Evolutionary conservation across 352 stramenopile species (phyloP).

Genomic region (Peronospora belbahrii): DNA sequence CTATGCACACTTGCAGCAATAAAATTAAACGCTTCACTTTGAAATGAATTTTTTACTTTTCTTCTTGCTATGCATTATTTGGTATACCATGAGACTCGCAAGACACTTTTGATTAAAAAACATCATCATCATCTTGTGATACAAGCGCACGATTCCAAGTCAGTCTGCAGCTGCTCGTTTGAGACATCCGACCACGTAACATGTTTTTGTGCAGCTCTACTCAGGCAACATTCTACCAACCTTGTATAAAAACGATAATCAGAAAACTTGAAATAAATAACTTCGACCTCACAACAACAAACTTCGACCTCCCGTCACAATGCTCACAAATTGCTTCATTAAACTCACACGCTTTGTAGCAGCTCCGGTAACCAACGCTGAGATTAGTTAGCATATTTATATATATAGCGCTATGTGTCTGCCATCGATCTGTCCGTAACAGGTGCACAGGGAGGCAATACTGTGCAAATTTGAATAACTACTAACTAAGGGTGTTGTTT

Average conservation of each 20-base stretch:
- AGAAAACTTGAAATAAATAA: too few species aligned
- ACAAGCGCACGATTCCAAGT: conserved; percentile 16
- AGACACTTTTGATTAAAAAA: background rate
- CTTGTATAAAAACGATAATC: too few species aligned
- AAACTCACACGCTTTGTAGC: conserved; percentile 19
- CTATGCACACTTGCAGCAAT: conserved; percentile 31
- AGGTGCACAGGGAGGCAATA: background rate
- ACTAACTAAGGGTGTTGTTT: conserved; percentile 2
- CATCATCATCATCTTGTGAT: too few species aligned
- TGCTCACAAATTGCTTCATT: conserved; percentile 21
- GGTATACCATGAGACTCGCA: background rate
- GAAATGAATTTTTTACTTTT: background rate
- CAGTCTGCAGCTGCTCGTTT: too few species aligned
- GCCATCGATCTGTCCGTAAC: background rate
- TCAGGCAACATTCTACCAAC: background rate
- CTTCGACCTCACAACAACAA: background rate
- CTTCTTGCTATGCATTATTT: background rate
- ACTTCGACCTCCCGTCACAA: background rate
- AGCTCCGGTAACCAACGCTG: conserved; percentile 10
- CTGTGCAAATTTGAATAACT: background rate
- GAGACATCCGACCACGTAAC: background rate
- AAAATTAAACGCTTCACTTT: conserved; percentile 25
- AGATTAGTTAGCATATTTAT: background rate
- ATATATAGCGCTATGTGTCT: background rate
- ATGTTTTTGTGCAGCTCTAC: too few species aligned